phyloP scores from a whole-genome alignment of 345 rosid species.

The Firmiana major region DNA sequence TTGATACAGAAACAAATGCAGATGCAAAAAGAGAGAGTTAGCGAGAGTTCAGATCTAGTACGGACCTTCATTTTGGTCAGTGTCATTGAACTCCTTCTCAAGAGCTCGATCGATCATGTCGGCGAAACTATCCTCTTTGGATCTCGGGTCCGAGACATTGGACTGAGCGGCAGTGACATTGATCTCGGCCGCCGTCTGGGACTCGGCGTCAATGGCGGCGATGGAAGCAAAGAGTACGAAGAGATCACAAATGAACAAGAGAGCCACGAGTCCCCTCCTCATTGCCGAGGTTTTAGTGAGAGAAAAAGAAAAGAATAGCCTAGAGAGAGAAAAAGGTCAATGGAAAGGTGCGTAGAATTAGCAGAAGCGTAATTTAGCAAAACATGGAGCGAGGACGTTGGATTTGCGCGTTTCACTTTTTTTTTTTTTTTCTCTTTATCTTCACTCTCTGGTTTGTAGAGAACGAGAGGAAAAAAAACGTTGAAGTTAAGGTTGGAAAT shows the following conservation, averaged over 20 bases:
- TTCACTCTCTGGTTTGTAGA: slow-evolving; percentile 29
- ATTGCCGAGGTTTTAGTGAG: slow-evolving; percentile 11
- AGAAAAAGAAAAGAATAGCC: neutral
- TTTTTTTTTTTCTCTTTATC: neutral
- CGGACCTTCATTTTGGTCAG: slow-evolving; percentile 70
- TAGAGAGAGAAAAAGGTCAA: neutral
- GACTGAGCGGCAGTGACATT: slow-evolving; percentile 34
- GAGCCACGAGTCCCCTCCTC: slow-evolving; percentile 27
- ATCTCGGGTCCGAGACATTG: slow-evolving; percentile 45
- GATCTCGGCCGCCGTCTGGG: slow-evolving; percentile 34
- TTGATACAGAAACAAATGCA: neutral
- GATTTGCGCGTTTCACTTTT: slow-evolving; percentile 13
- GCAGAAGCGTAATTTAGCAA: neutral
- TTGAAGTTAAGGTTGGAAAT: neutral
- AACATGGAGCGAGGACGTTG: neutral
- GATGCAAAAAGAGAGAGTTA: neutral
- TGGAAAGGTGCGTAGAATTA: neutral
- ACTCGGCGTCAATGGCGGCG: slow-evolving; percentile 26
- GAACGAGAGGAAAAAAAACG: slow-evolving; percentile 27
- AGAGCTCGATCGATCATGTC: slow-evolving; percentile 89
- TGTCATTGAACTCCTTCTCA: slow-evolving; percentile 83
- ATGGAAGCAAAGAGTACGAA: slow-evolving; percentile 25
- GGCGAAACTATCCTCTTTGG: slow-evolving; percentile 70
- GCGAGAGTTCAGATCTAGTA: slow-evolving; percentile 41
- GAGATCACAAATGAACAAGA: slow-evolving; percentile 38